Evolutionary conservation across 1,139 yeast species (phyloP).

Genomic region (Nakaseomyces nivariensis): DNA sequence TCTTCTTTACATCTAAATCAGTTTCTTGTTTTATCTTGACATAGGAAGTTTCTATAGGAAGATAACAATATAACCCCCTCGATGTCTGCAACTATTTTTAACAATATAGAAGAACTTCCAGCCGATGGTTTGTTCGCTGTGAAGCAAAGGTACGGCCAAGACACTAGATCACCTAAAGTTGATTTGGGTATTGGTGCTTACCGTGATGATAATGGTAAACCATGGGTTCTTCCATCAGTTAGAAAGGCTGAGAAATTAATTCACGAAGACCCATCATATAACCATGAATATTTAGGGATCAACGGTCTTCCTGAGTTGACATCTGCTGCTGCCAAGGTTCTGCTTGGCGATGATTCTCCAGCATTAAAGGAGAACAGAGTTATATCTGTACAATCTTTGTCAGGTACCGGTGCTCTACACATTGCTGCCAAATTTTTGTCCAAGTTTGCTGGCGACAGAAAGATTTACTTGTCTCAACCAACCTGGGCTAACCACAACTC

Average conservation of each 20-base stretch:
- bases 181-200: constrained; percentile 95
- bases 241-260: constrained; percentile 53
- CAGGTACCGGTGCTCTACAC: constrained; percentile 96
- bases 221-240: constrained; percentile 89
- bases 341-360: constrained; percentile 57
- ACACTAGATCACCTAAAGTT: constrained; percentile 51
- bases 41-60: too few relatives aligned
- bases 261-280: constrained; percentile 49
- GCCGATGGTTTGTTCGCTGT: constrained; percentile 79
- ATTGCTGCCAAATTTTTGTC: constrained; percentile 66
- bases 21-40: too few relatives aligned
- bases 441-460: constrained; percentile 37
- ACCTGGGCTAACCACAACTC: constrained; percentile 96
- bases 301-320: constrained; percentile 70
- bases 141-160: constrained; percentile 62
- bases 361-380: constrained; percentile 48
- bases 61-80: too few relatives aligned
- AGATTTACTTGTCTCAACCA: constrained; percentile 73
- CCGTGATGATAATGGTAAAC: constrained; percentile 85
- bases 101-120: constrained; percentile 50
- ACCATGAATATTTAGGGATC: constrained; percentile 92
- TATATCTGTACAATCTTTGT: constrained; percentile 73
- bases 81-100: constrained; percentile 9
- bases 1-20: too few relatives aligned
- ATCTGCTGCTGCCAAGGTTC: constrained; percentile 61